Percentiles rank a stretch among this genome's conserved stretches.
Conservation (phyloP, 2,329 filamentous ascomycete species). For the Sporothrix pallida region DNA sequence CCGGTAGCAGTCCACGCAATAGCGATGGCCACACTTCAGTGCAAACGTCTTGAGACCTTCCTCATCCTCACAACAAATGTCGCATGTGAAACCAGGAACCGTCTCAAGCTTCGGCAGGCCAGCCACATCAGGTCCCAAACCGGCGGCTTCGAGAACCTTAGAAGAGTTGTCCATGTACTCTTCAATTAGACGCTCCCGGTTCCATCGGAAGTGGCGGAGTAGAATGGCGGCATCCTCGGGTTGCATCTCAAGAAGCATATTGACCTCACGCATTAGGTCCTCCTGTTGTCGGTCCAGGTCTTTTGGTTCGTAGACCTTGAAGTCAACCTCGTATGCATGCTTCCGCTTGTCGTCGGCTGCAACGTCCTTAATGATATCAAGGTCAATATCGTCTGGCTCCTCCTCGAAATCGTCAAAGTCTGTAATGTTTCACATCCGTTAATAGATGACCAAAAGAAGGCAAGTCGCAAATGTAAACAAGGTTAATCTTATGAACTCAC, state of each 20-base stretch:
- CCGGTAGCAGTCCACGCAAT: conserved; percentile 89
- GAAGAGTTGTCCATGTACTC: conserved; percentile 91
- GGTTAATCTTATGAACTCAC: conserved; percentile 44
- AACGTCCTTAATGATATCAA: conserved; percentile 65
- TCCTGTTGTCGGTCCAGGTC: conserved; percentile 88
- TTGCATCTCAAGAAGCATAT: conserved; percentile 85
- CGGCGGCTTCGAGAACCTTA: conserved; percentile 81
- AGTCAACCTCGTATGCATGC: conserved; percentile 82
- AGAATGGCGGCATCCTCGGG: conserved; percentile 91
- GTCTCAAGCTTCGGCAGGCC: conserved; percentile 70
- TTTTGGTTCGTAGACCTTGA: conserved; percentile 76
- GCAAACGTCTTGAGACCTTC: conserved; percentile 81
- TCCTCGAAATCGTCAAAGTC: conserved; percentile 61
- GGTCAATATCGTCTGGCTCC: conserved; percentile 61
- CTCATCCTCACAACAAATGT: conserved; percentile 94
- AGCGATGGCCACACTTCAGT: conserved; percentile 93
- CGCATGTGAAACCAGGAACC: conserved; percentile 81
- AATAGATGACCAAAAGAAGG: background rate
- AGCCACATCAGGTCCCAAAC: conserved; percentile 70
- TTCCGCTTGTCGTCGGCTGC: conserved; percentile 69
- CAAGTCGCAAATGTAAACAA: no score
- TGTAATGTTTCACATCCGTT: conserved; percentile 20
- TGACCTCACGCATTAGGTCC: conserved; percentile 85
- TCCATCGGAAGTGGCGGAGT: conserved; percentile 89
- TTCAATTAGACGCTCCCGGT: conserved; percentile 92